Evolutionary conservation across 2,329 filamentous ascomycete genomes (phyloP).

Genomic region (Penicillium sp.): DNA sequence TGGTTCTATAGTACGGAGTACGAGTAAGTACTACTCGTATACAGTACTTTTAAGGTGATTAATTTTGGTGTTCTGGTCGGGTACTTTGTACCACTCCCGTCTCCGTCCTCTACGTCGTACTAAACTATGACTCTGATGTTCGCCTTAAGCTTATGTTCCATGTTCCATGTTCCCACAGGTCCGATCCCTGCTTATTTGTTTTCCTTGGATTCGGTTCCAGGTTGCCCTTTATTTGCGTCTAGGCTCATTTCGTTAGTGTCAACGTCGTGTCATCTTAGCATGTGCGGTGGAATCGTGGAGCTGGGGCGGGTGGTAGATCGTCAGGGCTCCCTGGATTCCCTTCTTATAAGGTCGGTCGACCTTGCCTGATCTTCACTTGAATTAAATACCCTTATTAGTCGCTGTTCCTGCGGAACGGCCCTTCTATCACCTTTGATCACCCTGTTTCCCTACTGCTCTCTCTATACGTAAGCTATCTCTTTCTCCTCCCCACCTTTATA

Average conservation of each 20-base stretch:
- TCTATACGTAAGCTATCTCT: slow-evolving; percentile 8
- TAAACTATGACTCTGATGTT: slow-evolving; percentile 17
- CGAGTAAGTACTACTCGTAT: background rate
- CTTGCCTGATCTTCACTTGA: slow-evolving; percentile 16
- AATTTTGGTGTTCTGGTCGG: too few species aligned
- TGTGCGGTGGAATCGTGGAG: slow-evolving; percentile 38
- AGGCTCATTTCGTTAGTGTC: slow-evolving; percentile 37
- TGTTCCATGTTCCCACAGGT: slow-evolving; percentile 22
- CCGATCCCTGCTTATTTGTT: slow-evolving; percentile 15
- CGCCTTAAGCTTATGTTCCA: slow-evolving; percentile 18
- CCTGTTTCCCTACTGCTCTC: background rate
- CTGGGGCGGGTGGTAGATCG: slow-evolving; percentile 38
- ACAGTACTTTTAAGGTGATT: background rate
- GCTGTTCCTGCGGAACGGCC: slow-evolving; percentile 15
- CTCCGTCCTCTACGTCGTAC: too few species aligned
- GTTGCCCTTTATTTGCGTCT: slow-evolving; percentile 18
- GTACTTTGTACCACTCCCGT: too few species aligned
- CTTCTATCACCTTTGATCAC: slow-evolving; percentile 4
- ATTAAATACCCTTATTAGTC: slow-evolving; percentile 11
- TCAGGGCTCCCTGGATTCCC: slow-evolving; percentile 30
- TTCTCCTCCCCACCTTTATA: slow-evolving; percentile 5
- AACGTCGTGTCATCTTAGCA: slow-evolving; percentile 43
- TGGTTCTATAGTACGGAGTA: too few species aligned
- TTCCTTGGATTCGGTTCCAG: slow-evolving; percentile 19
- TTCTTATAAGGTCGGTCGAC: slow-evolving; percentile 19